phyloP scores from a whole-genome alignment of 2,329 filamentous ascomycete species.

The Aspergillus uvarum region DNA sequence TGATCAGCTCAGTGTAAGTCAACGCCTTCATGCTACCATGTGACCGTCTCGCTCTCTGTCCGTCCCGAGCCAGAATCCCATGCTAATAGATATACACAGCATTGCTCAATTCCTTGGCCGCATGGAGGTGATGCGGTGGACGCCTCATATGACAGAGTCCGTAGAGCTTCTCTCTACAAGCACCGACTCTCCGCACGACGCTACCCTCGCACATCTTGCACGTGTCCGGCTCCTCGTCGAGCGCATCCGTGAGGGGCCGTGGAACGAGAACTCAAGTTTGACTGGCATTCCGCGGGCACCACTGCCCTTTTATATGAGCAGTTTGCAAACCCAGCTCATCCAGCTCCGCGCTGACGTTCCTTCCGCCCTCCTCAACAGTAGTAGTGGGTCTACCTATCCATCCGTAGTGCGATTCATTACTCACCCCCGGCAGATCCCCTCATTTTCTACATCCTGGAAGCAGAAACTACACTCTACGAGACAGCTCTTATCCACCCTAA shows the following conservation, averaged over 20 bases:
- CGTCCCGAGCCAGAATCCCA: neutral
- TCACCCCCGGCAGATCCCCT: neutral
- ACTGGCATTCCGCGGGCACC: neutral
- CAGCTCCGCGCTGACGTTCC: neutral
- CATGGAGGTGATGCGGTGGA: slow-evolving; percentile 56
- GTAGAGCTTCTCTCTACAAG: slow-evolving; percentile 48
- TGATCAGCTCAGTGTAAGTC: neutral
- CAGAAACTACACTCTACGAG: neutral
- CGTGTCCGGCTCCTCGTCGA: slow-evolving; percentile 9
- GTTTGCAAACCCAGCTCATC: neutral
- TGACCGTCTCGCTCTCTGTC: too few relatives aligned
- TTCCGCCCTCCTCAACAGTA: neutral
- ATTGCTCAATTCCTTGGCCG: slow-evolving; percentile 45
- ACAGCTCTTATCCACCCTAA: neutral
- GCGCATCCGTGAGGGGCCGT: slow-evolving; percentile 1
- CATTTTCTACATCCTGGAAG: neutral
- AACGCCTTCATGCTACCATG: neutral
- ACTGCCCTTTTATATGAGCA: neutral
- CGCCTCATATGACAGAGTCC: slow-evolving; percentile 57
- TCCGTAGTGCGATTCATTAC: neutral
- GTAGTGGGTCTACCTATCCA: neutral
- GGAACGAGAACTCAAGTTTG: neutral
- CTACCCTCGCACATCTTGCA: slow-evolving; percentile 39
- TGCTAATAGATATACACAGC: neutral
- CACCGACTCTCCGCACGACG: slow-evolving; percentile 51